phyloP scores from a whole-genome alignment of 2,329 filamentous ascomycete genomes.

The Endocalyx cinctus region DNA sequence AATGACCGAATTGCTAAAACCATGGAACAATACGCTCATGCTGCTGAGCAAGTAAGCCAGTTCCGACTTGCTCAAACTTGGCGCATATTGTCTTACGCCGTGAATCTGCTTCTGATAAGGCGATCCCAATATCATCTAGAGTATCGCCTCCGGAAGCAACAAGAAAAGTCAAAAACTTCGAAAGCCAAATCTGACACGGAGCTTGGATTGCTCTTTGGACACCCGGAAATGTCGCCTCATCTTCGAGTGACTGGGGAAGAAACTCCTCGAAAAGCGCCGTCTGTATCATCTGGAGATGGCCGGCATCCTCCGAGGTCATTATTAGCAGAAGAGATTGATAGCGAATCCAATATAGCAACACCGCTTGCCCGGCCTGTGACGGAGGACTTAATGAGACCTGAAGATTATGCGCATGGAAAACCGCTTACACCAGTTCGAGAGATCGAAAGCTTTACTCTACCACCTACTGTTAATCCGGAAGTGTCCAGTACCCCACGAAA shows the following conservation, averaged over 20 bases:
- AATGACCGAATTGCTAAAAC: constrained; percentile 45
- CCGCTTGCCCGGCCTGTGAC: constrained; percentile 52
- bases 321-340: constrained; percentile 53
- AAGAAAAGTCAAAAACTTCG: too few relatives aligned
- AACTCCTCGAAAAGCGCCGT: constrained; percentile 21
- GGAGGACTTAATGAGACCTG: constrained; percentile 25
- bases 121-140: constrained; percentile 56
- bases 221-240: constrained; percentile 13
- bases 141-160: constrained; percentile 34
- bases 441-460: constrained; percentile 45
- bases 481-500: constrained; percentile 34
- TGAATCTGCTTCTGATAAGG: constrained; percentile 47
- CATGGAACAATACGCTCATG: constrained; percentile 51
- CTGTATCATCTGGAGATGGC: constrained; percentile 29
- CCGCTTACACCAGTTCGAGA: constrained; percentile 45
- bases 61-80: constrained; percentile 62
- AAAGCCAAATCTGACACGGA: too few relatives aligned
- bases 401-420: constrained; percentile 29
- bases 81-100: constrained; percentile 55
- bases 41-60: constrained; percentile 52
- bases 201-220: too few relatives aligned
- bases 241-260: constrained; percentile 14
- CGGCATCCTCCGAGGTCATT: constrained; percentile 37
- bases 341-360: constrained; percentile 58
- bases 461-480: constrained; percentile 39